Conservation (phyloP, 75 land plant genomes). For the Picea glauca region DNA sequence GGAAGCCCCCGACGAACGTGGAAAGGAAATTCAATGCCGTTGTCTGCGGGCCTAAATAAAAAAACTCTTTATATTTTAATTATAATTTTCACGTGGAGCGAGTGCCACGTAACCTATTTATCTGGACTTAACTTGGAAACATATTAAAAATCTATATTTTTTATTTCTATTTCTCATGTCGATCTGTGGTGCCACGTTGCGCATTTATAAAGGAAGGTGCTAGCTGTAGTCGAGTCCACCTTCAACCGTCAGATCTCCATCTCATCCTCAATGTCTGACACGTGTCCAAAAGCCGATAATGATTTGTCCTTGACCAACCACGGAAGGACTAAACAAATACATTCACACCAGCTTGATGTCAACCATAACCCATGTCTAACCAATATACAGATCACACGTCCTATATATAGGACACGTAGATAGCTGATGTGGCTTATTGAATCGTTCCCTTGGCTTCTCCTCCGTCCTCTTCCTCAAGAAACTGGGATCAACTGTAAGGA, state of each 20-base stretch:
- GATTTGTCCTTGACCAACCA: background rate
- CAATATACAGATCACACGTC: background rate
- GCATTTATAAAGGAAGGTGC: background rate
- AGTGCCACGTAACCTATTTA: no score
- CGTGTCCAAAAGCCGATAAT: background rate
- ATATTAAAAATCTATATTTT: background rate
- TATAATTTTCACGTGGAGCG: no score
- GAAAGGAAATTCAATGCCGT: no score
- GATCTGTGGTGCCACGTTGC: slow-evolving; percentile 3
- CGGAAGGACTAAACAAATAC: background rate
- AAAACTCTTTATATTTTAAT: no score
- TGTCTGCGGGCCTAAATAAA: no score
- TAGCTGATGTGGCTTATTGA: slow-evolving; percentile 1
- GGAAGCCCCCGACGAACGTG: no score
- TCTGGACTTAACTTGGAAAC: no score
- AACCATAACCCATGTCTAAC: background rate
- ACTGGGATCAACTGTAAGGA: background rate
- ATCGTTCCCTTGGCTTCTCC: background rate
- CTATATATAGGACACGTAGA: slow-evolving; percentile 7
- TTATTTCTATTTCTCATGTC: background rate
- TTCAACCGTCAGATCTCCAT: slow-evolving; percentile 9
- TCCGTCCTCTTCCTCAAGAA: background rate
- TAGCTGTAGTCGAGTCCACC: background rate
- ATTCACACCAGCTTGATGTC: background rate
- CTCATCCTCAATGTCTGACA: background rate